phyloP scores from a whole-genome alignment of 1,284 basidiomycete species.

The Vanrija sp. region DNA sequence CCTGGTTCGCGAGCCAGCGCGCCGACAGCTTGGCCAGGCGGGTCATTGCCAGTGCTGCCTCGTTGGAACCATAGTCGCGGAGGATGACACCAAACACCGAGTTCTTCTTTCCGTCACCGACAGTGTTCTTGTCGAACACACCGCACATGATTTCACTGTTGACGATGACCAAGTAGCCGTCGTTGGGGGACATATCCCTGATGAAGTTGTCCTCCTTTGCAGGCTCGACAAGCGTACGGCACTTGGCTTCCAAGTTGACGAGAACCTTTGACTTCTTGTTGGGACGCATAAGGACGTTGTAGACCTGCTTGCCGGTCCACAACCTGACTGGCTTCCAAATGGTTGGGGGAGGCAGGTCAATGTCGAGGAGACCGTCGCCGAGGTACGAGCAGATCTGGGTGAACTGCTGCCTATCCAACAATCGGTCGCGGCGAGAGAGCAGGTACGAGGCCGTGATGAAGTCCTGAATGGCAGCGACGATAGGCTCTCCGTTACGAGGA shows the following conservation, averaged over 20 bases:
- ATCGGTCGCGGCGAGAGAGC: slow-evolving; percentile 85
- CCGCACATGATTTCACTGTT: slow-evolving; percentile 99
- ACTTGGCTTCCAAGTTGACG: slow-evolving; percentile 96
- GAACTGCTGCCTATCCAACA: slow-evolving; percentile 92
- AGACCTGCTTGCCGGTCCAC: slow-evolving; percentile 99
- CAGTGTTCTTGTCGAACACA: slow-evolving; percentile 97
- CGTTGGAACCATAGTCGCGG: slow-evolving; percentile 92
- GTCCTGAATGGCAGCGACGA: slow-evolving; percentile 96
- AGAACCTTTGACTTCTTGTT: slow-evolving; percentile 77
- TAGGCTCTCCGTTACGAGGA: slow-evolving; percentile 94
- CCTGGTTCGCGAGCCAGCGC: slow-evolving; percentile 91
- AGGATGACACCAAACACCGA: slow-evolving; percentile 98
- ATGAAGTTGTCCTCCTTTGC: slow-evolving; percentile 53
- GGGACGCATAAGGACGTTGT: slow-evolving; percentile 93
- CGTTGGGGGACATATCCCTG: slow-evolving; percentile 87
- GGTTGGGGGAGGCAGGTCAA: slow-evolving; percentile 91
- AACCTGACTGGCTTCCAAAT: slow-evolving; percentile 89
- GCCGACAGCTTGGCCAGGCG: slow-evolving; percentile 93
- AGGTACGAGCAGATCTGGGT: slow-evolving; percentile 96
- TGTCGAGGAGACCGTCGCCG: slow-evolving; percentile 83
- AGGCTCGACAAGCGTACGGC: slow-evolving; percentile 87
- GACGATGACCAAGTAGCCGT: slow-evolving; percentile 94
- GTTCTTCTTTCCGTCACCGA: slow-evolving; percentile 98
- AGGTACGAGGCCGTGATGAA: slow-evolving; percentile 98
- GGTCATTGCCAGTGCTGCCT: slow-evolving; percentile 94